Percentiles rank a stretch among this genome's conserved stretches.
These are phyloP conservation scores for Arctium minus DNA, from an alignment of 129 eudicot species.

Conservation along the genomic window DNA sequence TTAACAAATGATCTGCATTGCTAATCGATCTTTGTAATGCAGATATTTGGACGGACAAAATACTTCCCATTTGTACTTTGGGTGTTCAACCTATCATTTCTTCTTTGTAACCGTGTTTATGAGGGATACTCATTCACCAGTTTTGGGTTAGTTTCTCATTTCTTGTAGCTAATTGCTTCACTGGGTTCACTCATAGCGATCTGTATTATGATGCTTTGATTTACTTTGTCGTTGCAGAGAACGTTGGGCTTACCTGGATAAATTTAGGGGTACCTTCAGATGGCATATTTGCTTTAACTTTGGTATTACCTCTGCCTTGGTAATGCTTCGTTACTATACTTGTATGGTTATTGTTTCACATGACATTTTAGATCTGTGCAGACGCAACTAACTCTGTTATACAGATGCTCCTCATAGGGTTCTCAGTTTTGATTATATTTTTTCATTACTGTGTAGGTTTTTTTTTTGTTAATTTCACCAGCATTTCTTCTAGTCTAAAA, in stretches of 20 bases:
- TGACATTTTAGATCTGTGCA: not conserved
- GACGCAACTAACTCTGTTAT: not conserved
- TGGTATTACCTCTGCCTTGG: conserved; percentile 45
- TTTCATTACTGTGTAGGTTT: no score
- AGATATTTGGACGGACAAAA: conserved; percentile 74
- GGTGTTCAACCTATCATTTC: conserved; percentile 70
- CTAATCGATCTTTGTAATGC: conserved; percentile 32
- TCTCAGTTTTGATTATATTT: not conserved
- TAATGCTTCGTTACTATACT: not conserved
- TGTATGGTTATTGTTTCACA: not conserved
- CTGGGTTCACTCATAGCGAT: not conserved
- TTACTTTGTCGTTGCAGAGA: conserved; percentile 37
- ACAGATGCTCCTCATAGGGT: not conserved
- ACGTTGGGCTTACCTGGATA: conserved; percentile 68
- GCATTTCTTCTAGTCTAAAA: not conserved
- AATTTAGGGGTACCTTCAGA: conserved; percentile 81
- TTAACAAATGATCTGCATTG: not conserved
- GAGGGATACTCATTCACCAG: conserved; percentile 75
- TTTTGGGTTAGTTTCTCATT: conserved; percentile 61
- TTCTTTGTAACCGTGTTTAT: conserved; percentile 77
- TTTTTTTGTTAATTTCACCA: not conserved
- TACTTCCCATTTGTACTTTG: conserved; percentile 66
- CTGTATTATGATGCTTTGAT: conserved; percentile 8
- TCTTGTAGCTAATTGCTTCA: conserved; percentile 2
- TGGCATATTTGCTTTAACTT: conserved; percentile 99